Conservation (phyloP, 1,139 yeast species). For the Scheffersomyces insectosa region DNA sequence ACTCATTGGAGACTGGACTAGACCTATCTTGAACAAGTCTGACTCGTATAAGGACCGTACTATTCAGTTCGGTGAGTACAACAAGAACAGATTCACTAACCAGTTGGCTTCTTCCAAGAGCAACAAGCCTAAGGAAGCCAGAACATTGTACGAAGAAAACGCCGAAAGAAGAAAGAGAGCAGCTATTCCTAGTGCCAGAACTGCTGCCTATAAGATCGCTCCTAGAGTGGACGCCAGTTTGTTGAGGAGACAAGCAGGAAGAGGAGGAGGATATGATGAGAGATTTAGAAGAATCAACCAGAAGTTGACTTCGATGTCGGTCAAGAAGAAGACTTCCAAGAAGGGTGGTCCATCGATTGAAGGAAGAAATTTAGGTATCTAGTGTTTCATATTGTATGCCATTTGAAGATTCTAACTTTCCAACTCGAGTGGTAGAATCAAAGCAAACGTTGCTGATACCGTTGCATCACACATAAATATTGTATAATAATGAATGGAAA, state of each 20-base stretch:
- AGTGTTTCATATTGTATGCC: constrained; percentile 6
- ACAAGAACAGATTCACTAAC: constrained; percentile 55
- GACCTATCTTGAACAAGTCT: constrained; percentile 95
- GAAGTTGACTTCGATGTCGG: constrained; percentile 50
- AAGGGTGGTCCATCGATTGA: constrained; percentile 80
- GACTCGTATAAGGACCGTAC: constrained; percentile 91
- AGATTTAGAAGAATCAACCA: constrained; percentile 72
- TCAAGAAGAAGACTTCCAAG: constrained; percentile 44
- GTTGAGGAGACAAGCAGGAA: constrained; percentile 38
- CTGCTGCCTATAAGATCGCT: constrained; percentile 87
- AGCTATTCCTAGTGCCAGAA: constrained; percentile 87
- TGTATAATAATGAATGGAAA: too few relatives aligned
- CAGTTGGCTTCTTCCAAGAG: constrained; percentile 42
- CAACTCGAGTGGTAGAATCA: too few relatives aligned
- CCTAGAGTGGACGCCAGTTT: constrained; percentile 65
- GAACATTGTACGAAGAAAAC: constrained; percentile 78
- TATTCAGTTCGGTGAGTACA: constrained; percentile 70
- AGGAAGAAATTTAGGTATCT: constrained; percentile 63
- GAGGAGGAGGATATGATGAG: constrained; percentile 66
- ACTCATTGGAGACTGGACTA: constrained; percentile 94
- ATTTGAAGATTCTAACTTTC: too few relatives aligned
- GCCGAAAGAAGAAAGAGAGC: constrained; percentile 95
- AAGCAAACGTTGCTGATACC: too few relatives aligned
- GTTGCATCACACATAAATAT: too few relatives aligned
- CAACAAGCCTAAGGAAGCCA: constrained; percentile 41